Evolutionary conservation across 495 filamentous ascomycete species (phyloP).

Genomic region (Symbiotaphrina buchneri): DNA sequence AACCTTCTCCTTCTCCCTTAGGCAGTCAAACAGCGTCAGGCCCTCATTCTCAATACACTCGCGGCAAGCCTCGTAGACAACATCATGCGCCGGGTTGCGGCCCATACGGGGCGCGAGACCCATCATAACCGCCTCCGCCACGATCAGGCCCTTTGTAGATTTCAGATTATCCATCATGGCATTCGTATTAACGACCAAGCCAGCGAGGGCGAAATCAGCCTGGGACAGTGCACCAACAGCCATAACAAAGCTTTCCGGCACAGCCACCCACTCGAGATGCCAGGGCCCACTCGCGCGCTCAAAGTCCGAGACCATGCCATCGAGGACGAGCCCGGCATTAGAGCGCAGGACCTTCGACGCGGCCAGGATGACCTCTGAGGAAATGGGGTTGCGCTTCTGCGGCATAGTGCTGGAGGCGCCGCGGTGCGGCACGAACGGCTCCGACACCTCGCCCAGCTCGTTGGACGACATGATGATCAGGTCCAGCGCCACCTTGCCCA

Average conservation of each 20-base stretch:
- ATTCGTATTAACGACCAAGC: constrained; percentile 19
- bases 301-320: too few relatives aligned
- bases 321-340: constrained; percentile 24
- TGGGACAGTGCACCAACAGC: too few relatives aligned
- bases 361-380: constrained; percentile 25
- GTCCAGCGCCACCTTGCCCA: constrained; percentile 29
- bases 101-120: constrained; percentile 23
- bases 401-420: constrained; percentile 31
- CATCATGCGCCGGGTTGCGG: constrained; percentile 24
- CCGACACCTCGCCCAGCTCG: constrained; percentile 27
- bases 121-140: constrained; percentile 35
- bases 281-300: too few relatives aligned
- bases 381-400: constrained; percentile 31
- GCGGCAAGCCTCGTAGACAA: constrained; percentile 29
- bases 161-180: constrained; percentile 24
- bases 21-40: constrained; percentile 16
- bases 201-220: too few relatives aligned
- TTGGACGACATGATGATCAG: constrained; percentile 31
- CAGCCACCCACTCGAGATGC: too few relatives aligned
- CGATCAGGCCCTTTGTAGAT: constrained; percentile 24
- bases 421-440: constrained; percentile 29
- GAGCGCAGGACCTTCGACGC: constrained; percentile 25
- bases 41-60: constrained; percentile 22
- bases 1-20: constrained; percentile 18
- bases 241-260: too few relatives aligned